Percentiles rank a stretch among this genome's conserved stretches.
These are phyloP conservation scores for Rhexocercosporidium sp. DNA, from an alignment of 2,329 filamentous ascomycete species.

Conservation along the genomic window DNA sequence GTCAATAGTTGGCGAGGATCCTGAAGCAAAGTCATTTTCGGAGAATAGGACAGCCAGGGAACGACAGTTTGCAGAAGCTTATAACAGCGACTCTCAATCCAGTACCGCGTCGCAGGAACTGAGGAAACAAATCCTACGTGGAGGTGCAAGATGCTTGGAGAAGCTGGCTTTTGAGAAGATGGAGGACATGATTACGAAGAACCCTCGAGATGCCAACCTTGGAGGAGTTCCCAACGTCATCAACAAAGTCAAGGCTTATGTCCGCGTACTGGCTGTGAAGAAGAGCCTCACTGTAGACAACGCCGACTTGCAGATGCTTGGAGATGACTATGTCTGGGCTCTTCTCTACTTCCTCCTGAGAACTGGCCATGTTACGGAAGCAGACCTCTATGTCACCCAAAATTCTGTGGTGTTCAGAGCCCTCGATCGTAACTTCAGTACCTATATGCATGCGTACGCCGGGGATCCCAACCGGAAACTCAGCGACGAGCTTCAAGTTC, in stretches of 20 bases:
- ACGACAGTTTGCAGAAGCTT: conserved; percentile 76
- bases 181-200: conserved; percentile 77
- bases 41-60: conserved; percentile 72
- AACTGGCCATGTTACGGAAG: conserved; percentile 82
- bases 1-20: conserved; percentile 76
- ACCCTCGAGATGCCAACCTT: conserved; percentile 85
- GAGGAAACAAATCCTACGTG: conserved; percentile 79
- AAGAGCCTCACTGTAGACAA: conserved; percentile 87
- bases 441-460: conserved; percentile 85
- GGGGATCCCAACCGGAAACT: conserved; percentile 78
- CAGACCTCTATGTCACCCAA: conserved; percentile 82
- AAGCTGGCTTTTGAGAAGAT: conserved; percentile 79
- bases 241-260: conserved; percentile 92
- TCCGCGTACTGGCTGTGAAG: conserved; percentile 77
- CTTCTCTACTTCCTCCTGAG: conserved; percentile 91
- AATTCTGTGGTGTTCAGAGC: conserved; percentile 83
- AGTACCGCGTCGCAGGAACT: conserved; percentile 68
- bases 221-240: conserved; percentile 87
- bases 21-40: conserved; percentile 60
- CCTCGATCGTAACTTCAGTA: conserved; percentile 87
- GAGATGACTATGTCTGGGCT: conserved; percentile 89
- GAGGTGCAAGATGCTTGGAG: conserved; percentile 81
- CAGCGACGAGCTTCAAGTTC: conserved; percentile 78
- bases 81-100: conserved; percentile 75
- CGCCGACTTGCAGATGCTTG: conserved; percentile 77